Base-by-base conservation (phyloP, 805 yeast species). In the Hanseniaspora mollemarum region DNA sequence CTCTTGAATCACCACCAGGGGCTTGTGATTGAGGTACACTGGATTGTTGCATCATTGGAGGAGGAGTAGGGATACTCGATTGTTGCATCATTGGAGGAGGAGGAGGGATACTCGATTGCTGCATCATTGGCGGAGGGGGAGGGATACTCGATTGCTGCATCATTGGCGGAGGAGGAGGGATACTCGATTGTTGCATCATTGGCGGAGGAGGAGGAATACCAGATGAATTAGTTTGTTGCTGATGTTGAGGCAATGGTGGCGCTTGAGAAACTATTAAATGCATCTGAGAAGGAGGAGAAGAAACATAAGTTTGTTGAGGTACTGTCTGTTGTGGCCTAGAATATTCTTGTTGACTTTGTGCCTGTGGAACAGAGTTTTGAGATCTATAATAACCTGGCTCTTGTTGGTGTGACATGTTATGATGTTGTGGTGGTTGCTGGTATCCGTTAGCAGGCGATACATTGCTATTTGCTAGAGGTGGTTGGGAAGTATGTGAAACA, bases 1-100 rank as follows among this genome's bases (percentile, higher is more conserved):
- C 94, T 58, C 95, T 71, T 0, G 80, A 81, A 1, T 70, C 67
- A 56, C 74, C 87, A 4, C 68, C 78, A 1, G 67, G 61, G 22
- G 54, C 22, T 45, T 62, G 29, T 18, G 13, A 58, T 36, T 13
- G 43, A 42, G 7, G 53, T 37, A 8, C 54, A 38, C 39, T 46
- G 2, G 55, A 32, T 15, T 44, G 29, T 3, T 32, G 35, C 16
- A 10, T 32, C 38, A 46, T 26, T 16, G 39, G 36, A 19, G 45
- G 44, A n/a, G 39, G 52, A 22, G 46, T 33, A 18, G 44, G 52
- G 28, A 28, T 24, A 10, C 26, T 26, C 21, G 43, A 31, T 32
- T n/a, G 28, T 28, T 25, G 35, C 8, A 24, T 10, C 36, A 42
- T 19, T 19, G 43, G 39, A 7, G 53, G 42, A 18, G 26, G 50